phyloP scores from a whole-genome alignment of 441 rosid species.

The Melastoma candidum region DNA sequence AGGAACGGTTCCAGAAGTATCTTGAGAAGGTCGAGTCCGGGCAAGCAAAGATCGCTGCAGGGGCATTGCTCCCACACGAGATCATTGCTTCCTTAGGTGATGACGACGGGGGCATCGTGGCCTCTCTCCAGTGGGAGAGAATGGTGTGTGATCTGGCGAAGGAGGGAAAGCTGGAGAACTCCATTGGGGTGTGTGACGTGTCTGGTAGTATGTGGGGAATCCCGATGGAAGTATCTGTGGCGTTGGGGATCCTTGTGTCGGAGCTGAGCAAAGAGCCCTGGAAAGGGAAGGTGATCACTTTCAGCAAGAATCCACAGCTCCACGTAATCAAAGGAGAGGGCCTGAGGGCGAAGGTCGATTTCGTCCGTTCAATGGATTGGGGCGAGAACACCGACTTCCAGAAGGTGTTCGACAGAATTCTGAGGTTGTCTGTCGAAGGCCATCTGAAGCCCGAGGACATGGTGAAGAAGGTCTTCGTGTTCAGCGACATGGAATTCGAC shows the following conservation, averaged over 20 bases:
- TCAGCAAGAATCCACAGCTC: conserved; percentile 32
- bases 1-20: conserved; percentile 37
- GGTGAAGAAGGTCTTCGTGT: conserved; percentile 37
- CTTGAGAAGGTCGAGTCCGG: conserved; percentile 36
- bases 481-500: conserved; percentile 59
- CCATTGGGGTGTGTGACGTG: conserved; percentile 48
- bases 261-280: conserved; percentile 46
- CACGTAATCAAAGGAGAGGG: conserved; percentile 29
- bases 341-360: conserved; percentile 22
- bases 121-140: conserved; percentile 57
- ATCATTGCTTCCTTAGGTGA: conserved; percentile 30
- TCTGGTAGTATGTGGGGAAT: conserved; percentile 33
- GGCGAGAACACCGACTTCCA: conserved; percentile 30
- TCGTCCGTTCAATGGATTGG: conserved; percentile 24
- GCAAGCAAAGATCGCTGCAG: conserved; percentile 44
- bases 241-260: conserved; percentile 45
- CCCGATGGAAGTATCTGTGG: conserved; percentile 51
- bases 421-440: conserved; percentile 15
- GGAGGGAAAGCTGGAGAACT: conserved; percentile 37
- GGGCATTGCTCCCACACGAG: conserved; percentile 65
- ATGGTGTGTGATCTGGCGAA: conserved; percentile 44
- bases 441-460: conserved; percentile 19
- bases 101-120: conserved; percentile 29
- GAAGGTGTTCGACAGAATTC: conserved; percentile 34
- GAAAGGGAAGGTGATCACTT: conserved; percentile 56